Evolutionary conservation across 306 rosid genomes (phyloP).

Genomic region (Canavalia gladiata): DNA sequence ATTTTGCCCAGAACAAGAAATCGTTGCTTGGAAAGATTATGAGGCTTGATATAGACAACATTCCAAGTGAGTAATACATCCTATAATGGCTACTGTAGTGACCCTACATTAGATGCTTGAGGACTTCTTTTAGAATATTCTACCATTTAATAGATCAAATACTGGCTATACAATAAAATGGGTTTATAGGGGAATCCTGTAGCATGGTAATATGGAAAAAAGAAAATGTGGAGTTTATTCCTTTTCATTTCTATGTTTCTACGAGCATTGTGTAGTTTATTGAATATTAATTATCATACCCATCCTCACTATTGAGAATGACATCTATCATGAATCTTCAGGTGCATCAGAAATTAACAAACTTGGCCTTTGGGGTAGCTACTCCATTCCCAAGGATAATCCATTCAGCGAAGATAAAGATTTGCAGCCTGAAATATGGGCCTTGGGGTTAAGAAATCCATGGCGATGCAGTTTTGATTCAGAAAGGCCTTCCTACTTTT

Average conservation of each 20-base stretch:
- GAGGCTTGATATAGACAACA: conserved; percentile 86
- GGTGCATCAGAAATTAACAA: conserved; percentile 69
- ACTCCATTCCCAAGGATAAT: conserved; percentile 87
- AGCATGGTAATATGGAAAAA: background rate
- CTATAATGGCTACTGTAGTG: background rate
- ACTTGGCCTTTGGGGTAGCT: conserved; percentile 88
- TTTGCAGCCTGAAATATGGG: conserved; percentile 86
- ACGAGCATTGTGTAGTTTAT: background rate
- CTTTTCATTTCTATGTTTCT: conserved; percentile 8
- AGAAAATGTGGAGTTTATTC: background rate
- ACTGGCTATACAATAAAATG: background rate
- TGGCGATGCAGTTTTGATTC: conserved; percentile 98
- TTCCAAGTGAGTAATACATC: conserved; percentile 68
- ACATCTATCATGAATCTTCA: conserved; percentile 43
- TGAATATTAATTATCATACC: background rate
- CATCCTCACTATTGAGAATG: conserved; percentile 5
- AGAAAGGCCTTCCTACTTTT: conserved; percentile 81
- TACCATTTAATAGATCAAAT: conserved; percentile 8
- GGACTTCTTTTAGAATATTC: conserved; percentile 1
- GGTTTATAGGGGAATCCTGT: background rate
- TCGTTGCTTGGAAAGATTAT: conserved; percentile 93
- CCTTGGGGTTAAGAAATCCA: conserved; percentile 85
- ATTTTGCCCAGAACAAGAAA: conserved; percentile 90
- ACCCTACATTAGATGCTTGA: conserved; percentile 2
- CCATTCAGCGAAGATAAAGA: conserved; percentile 71